Evolutionary conservation across 2,329 filamentous ascomycete species (phyloP).

Genomic region (Penicillium sp.): DNA sequence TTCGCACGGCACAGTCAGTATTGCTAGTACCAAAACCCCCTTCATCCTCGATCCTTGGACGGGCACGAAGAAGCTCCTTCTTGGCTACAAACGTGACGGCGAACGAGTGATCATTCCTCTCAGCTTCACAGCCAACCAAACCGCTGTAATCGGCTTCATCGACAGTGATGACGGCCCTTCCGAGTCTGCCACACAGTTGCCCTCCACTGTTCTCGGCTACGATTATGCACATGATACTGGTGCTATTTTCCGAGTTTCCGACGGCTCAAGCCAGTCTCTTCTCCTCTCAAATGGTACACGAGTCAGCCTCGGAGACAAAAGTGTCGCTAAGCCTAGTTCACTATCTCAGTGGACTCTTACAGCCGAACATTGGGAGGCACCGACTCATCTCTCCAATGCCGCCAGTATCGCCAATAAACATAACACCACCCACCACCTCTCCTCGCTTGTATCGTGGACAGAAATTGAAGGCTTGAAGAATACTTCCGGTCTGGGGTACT

Average conservation of each 20-base stretch:
- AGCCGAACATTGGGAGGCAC: conserved; percentile 23
- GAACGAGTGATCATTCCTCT: conserved; percentile 34
- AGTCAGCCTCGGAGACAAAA: background rate
- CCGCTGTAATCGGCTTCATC: conserved; percentile 39
- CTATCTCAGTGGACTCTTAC: conserved; percentile 14
- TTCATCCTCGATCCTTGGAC: conserved; percentile 46
- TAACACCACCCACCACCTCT: conserved; percentile 22
- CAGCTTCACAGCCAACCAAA: conserved; percentile 41
- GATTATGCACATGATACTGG: background rate
- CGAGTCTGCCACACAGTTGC: conserved; percentile 4
- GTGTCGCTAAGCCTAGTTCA: background rate
- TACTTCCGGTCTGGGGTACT: conserved; percentile 21
- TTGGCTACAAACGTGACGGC: conserved; percentile 31
- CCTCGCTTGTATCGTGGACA: conserved; percentile 17
- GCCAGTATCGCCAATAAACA: conserved; percentile 14
- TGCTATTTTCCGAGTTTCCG: conserved; percentile 7
- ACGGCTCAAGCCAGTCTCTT: background rate
- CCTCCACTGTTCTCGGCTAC: conserved; percentile 11
- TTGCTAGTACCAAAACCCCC: conserved; percentile 33
- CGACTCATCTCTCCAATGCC: conserved; percentile 17
- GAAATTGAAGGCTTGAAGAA: conserved; percentile 19
- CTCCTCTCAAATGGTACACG: conserved; percentile 13
- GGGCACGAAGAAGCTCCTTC: conserved; percentile 33
- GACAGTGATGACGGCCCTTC: background rate
- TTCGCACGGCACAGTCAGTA: conserved; percentile 25